Conservation (phyloP, 2,329 filamentous ascomycete genomes). For the Nemania sp. region DNA sequence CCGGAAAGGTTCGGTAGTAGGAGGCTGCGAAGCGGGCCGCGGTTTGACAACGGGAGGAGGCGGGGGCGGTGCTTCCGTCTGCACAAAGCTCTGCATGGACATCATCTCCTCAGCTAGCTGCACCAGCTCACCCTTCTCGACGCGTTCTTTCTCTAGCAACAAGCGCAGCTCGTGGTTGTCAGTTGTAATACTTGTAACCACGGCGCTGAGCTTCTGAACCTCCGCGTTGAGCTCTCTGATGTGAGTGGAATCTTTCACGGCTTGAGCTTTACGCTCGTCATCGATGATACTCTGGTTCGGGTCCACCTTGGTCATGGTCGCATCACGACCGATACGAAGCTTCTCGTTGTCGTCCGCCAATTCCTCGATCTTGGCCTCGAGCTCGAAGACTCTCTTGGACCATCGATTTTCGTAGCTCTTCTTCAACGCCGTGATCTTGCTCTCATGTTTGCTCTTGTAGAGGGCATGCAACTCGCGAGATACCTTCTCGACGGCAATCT, state of each 20-base stretch:
- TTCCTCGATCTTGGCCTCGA: conserved; percentile 72
- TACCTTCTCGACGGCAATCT: conserved; percentile 85
- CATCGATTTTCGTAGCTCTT: conserved; percentile 83
- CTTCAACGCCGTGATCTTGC: conserved; percentile 89
- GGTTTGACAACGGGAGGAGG: conserved; percentile 19
- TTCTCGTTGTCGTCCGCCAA: conserved; percentile 76
- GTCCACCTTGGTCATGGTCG: conserved; percentile 65
- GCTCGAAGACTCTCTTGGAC: conserved; percentile 83
- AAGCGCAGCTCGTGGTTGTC: conserved; percentile 69
- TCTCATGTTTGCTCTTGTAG: conserved; percentile 97
- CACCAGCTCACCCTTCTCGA: conserved; percentile 84
- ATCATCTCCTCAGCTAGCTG: conserved; percentile 85
- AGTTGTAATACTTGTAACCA: conserved; percentile 69
- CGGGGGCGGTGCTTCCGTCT: conserved; percentile 32
- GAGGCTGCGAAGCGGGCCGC: neutral
- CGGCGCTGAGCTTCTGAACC: conserved; percentile 73
- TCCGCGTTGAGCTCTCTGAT: conserved; percentile 73
- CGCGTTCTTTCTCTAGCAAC: conserved; percentile 73
- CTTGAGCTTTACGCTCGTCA: conserved; percentile 53
- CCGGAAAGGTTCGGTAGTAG: conserved; percentile 45
- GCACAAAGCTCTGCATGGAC: conserved; percentile 61
- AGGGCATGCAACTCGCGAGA: conserved; percentile 90
- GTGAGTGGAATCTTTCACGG: conserved; percentile 68
- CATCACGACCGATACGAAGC: conserved; percentile 67
- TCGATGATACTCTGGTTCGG: conserved; percentile 51